phyloP scores from a whole-genome alignment of 495 filamentous ascomycete species.

The Hypoxylon fragiforme region DNA sequence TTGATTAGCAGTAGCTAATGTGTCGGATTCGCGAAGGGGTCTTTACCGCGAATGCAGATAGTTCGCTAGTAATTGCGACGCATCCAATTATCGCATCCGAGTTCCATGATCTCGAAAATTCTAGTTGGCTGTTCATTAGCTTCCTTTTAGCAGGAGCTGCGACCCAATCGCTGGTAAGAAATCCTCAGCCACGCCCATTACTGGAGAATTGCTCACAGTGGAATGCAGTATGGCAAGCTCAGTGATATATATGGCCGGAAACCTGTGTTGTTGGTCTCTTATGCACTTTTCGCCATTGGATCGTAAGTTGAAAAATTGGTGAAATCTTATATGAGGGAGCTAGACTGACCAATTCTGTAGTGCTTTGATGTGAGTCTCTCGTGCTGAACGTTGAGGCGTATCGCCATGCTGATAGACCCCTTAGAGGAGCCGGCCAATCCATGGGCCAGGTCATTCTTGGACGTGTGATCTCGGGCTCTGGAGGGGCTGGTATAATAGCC shows the following conservation, averaged over 20 bases:
- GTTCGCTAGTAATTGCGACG: constrained; percentile 64
- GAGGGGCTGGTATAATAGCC: constrained; percentile 59
- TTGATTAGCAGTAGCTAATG: too few species aligned
- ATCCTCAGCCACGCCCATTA: neutral
- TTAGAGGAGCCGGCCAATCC: constrained; percentile 53
- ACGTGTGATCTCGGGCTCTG: constrained; percentile 61
- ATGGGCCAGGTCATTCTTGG: constrained; percentile 61
- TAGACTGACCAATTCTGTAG: constrained; percentile 36
- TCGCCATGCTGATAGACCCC: neutral
- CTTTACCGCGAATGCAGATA: constrained; percentile 66
- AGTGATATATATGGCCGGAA: constrained; percentile 57
- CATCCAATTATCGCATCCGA: constrained; percentile 67
- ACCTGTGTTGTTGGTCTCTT: constrained; percentile 43
- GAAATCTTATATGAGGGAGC: too few species aligned
- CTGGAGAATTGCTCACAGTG: neutral
- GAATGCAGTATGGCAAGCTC: constrained; percentile 50
- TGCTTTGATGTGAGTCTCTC: constrained; percentile 46
- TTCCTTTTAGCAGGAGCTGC: constrained; percentile 64
- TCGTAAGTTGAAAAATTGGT: constrained; percentile 44
- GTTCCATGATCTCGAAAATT: constrained; percentile 61
- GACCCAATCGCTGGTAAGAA: constrained; percentile 59
- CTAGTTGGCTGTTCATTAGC: constrained; percentile 68
- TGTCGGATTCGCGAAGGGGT: constrained; percentile 50
- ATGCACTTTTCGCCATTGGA: constrained; percentile 49
- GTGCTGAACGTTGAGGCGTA: constrained; percentile 47